phyloP scores from a whole-genome alignment of 768 basidiomycete genomes.

The Daedaleopsis nitida region DNA sequence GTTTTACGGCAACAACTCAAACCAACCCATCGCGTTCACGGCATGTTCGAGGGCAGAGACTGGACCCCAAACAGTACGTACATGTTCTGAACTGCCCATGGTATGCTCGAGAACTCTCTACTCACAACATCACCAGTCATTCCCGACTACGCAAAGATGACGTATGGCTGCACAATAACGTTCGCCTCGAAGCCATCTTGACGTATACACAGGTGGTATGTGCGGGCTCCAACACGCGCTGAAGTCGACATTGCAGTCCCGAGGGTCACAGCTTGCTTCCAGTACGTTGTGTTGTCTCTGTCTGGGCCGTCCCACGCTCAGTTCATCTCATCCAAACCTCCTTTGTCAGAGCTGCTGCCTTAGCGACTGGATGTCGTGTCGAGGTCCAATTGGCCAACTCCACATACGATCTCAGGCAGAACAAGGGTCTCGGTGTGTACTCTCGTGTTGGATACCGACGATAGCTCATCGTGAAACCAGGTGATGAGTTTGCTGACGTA shows the following conservation, averaged over 20 bases:
- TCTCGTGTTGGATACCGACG: background rate
- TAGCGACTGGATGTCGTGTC: slow-evolving; percentile 65
- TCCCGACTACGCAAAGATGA: slow-evolving; percentile 77
- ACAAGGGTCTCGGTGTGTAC: slow-evolving; percentile 56
- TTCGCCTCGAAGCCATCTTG: too few species aligned
- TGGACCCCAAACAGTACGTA: slow-evolving; percentile 72
- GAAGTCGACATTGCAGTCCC: slow-evolving; percentile 59
- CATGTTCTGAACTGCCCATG: background rate
- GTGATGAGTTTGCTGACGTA: slow-evolving; percentile 63
- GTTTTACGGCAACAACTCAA: slow-evolving; percentile 80
- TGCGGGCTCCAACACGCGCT: slow-evolving; percentile 68
- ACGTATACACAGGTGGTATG: slow-evolving; percentile 53
- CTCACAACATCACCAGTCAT: slow-evolving; percentile 53
- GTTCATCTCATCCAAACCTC: too few species aligned
- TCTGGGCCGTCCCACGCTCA: too few species aligned
- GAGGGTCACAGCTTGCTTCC: slow-evolving; percentile 71
- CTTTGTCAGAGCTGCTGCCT: slow-evolving; percentile 56
- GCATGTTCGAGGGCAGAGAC: slow-evolving; percentile 73
- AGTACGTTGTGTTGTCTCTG: slow-evolving; percentile 45
- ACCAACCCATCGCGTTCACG: slow-evolving; percentile 79
- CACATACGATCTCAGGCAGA: slow-evolving; percentile 65
- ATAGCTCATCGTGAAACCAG: slow-evolving; percentile 35
- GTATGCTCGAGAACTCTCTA: background rate
- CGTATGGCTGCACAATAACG: slow-evolving; percentile 36
- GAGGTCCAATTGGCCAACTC: slow-evolving; percentile 40